These are phyloP conservation scores for Nepenthes mirabilis DNA, from an alignment of 148 eudicot genomes.

Conservation along the genomic window DNA sequence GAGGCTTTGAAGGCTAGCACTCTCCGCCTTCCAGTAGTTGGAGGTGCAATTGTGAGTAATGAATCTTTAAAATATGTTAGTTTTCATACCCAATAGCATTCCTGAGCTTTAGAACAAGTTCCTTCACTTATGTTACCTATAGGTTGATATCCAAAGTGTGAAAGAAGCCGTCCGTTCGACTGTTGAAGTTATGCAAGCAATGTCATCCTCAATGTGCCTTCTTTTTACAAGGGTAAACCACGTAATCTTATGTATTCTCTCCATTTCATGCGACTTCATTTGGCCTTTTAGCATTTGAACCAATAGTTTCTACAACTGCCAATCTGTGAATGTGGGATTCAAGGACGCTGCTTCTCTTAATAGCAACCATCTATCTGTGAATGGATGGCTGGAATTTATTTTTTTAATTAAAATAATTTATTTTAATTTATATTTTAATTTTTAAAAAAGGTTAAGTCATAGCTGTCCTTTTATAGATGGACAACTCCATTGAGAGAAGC, in stretches of 20 bases:
- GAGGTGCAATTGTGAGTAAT: conserved; percentile 72
- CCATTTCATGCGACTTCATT: background rate
- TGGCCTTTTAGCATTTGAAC: background rate
- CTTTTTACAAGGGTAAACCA: conserved; percentile 47
- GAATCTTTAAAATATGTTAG: background rate
- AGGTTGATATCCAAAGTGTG: conserved; percentile 73
- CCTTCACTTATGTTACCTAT: conserved; percentile 5
- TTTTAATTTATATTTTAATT: too few relatives aligned
- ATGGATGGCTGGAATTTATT: too few relatives aligned
- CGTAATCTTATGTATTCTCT: background rate
- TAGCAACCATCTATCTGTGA: too few relatives aligned
- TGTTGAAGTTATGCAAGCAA: conserved; percentile 75
- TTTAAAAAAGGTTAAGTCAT: too few relatives aligned
- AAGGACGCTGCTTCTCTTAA: too few relatives aligned
- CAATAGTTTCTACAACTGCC: background rate
- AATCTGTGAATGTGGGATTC: too few relatives aligned
- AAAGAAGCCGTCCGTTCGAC: conserved; percentile 80
- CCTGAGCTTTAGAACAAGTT: background rate
- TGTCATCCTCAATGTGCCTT: conserved; percentile 50
- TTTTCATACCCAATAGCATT: background rate
- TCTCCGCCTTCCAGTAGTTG: conserved; percentile 92
- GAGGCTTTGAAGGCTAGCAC: conserved; percentile 96
- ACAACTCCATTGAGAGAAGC: too few relatives aligned
- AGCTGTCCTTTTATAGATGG: too few relatives aligned
- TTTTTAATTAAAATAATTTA: too few relatives aligned